phyloP scores from a whole-genome alignment of 345 rosid species.

The Brassica cretica region DNA sequence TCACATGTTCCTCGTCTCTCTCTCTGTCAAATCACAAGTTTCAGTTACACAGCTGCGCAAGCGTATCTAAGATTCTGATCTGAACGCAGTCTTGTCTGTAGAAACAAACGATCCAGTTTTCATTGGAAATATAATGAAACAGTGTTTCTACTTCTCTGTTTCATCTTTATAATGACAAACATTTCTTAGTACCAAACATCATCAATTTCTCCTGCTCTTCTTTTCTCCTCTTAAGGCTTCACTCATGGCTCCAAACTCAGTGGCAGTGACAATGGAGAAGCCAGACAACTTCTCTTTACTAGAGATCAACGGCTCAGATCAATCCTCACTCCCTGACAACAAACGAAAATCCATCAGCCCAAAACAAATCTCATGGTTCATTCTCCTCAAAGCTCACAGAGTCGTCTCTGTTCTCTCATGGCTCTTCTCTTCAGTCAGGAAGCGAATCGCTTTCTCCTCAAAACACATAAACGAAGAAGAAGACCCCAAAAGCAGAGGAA shows the following conservation, averaged over 20 bases:
- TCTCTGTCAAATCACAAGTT: slow-evolving; percentile 29
- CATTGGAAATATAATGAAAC: slow-evolving; percentile 27
- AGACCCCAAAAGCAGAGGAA: slow-evolving; percentile 65
- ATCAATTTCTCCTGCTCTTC: background rate
- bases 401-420: slow-evolving; percentile 58
- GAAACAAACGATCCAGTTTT: slow-evolving; percentile 37
- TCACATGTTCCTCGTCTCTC: slow-evolving; percentile 38
- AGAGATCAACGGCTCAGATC: slow-evolving; percentile 61
- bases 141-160: background rate
- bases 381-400: slow-evolving; percentile 70
- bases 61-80: slow-evolving; percentile 26
- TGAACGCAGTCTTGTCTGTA: slow-evolving; percentile 26
- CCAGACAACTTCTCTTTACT: slow-evolving; percentile 59
- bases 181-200: slow-evolving; percentile 17
- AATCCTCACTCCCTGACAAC: slow-evolving; percentile 61
- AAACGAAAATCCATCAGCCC: slow-evolving; percentile 67
- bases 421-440: slow-evolving; percentile 56
- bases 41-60: slow-evolving; percentile 30
- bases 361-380: slow-evolving; percentile 76
- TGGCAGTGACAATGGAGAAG: slow-evolving; percentile 77
- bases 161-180: slow-evolving; percentile 33
- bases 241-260: slow-evolving; percentile 76
- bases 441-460: slow-evolving; percentile 52
- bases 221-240: background rate
- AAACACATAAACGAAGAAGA: slow-evolving; percentile 47